Percentiles rank a stretch among this genome's conserved stretches.
phyloP scores from a whole-genome alignment of 2,329 filamentous ascomycete genomes.

The Aureobasidium sp. region DNA sequence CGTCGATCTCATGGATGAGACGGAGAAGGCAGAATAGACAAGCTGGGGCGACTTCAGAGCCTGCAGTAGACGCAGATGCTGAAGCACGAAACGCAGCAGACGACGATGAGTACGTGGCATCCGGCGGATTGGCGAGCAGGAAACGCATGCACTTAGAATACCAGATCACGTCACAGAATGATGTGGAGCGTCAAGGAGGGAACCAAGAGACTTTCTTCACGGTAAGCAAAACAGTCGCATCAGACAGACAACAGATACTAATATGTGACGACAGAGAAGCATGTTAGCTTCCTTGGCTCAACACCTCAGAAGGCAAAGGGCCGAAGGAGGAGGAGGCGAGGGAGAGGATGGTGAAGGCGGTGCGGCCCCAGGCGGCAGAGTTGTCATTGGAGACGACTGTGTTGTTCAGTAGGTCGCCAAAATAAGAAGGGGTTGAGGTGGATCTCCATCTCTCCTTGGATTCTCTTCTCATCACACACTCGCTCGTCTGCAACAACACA shows the following conservation, averaged over 20 bases:
- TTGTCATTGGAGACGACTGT: constrained; percentile 21
- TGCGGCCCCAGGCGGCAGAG: constrained; percentile 12
- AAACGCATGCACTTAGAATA: constrained; percentile 53
- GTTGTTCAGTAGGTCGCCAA: constrained; percentile 20
- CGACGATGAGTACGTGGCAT: constrained; percentile 31
- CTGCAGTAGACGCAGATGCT: constrained; percentile 18
- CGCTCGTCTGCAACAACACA: too few species aligned
- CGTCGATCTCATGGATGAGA: constrained; percentile 24
- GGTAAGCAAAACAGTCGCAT: constrained; percentile 19
- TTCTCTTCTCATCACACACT: too few species aligned
- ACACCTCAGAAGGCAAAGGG: constrained; percentile 16
- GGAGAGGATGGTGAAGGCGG: constrained; percentile 12
- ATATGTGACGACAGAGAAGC: constrained; percentile 17
- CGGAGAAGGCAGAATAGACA: constrained; percentile 9
- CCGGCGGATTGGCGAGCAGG: constrained; percentile 44
- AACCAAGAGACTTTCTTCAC: constrained; percentile 50
- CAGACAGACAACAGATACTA: neutral
- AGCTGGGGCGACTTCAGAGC: constrained; percentile 19
- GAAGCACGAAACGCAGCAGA: constrained; percentile 19
- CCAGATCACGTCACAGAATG: constrained; percentile 53
- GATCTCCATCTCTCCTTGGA: too few species aligned
- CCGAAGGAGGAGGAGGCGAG: constrained; percentile 12
- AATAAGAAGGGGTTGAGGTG: too few species aligned
- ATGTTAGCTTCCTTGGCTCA: constrained; percentile 21
- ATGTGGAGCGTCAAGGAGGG: constrained; percentile 49